These are phyloP conservation scores for Pseudogymnoascus sp. DNA, from an alignment of 2,329 filamentous ascomycete genomes.

Conservation along the genomic window DNA sequence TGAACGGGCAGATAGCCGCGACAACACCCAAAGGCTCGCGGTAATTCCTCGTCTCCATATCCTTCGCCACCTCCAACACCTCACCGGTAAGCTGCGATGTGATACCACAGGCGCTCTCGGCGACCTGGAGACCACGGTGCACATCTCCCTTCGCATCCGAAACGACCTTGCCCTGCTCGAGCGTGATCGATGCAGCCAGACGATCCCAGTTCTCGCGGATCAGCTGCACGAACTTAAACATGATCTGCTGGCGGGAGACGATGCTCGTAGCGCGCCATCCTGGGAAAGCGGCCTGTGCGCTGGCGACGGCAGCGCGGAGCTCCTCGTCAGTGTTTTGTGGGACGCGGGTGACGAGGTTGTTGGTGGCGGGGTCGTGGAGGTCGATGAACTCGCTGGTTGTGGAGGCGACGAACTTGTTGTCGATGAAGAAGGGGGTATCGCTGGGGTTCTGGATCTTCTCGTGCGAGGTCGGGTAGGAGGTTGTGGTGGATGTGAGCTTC, in stretches of 20 bases:
- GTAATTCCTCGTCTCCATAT: constrained; percentile 82
- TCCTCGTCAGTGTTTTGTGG: constrained; percentile 73
- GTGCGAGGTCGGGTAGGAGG: constrained; percentile 61
- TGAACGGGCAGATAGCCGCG: constrained; percentile 80
- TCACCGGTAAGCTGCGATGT: constrained; percentile 77
- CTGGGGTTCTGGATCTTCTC: constrained; percentile 57
- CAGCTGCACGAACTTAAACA: constrained; percentile 75
- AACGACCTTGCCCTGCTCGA: constrained; percentile 85
- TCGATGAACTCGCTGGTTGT: constrained; percentile 65
- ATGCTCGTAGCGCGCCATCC: constrained; percentile 65
- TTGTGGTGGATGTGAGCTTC: constrained; percentile 43
- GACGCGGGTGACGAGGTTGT: constrained; percentile 74
- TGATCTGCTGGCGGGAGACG: constrained; percentile 69
- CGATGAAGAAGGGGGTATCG: constrained; percentile 72
- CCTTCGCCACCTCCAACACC: constrained; percentile 75
- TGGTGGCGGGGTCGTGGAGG: constrained; percentile 73
- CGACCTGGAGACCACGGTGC: constrained; percentile 72
- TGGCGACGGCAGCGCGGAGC: constrained; percentile 64
- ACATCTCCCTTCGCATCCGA: constrained; percentile 76
- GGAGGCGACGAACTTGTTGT: constrained; percentile 69
- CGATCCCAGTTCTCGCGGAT: constrained; percentile 81
- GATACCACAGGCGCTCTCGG: constrained; percentile 71
- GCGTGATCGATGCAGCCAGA: constrained; percentile 72
- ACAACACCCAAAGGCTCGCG: constrained; percentile 73
- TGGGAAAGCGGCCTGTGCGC: constrained; percentile 66